Conservation (phyloP, 1,284 basidiomycete genomes). For the Butyriboletus appendiculatus region DNA sequence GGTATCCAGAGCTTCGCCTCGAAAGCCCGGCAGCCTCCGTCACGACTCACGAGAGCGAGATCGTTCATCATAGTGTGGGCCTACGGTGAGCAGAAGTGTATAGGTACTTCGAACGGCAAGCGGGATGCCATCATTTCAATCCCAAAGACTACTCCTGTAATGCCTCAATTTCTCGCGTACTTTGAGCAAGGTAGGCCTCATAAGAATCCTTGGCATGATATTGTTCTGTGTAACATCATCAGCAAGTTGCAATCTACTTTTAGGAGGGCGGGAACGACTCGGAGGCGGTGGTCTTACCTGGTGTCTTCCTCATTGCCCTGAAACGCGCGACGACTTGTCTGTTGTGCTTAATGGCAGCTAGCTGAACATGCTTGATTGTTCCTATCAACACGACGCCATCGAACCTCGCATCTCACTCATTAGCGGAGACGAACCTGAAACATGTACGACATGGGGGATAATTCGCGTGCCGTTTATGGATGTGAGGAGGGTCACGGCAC, state of each 20-base stretch:
- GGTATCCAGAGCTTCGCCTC: not conserved
- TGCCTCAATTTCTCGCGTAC: constrained; percentile 58
- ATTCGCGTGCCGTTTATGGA: constrained; percentile 55
- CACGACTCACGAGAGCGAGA: too few relatives aligned
- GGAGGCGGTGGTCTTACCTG: constrained; percentile 40
- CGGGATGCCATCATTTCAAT: not conserved
- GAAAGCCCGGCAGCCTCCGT: not conserved
- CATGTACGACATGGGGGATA: constrained; percentile 71
- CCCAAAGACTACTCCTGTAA: constrained; percentile 52
- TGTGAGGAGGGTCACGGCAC: constrained; percentile 63
- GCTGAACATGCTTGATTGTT: constrained; percentile 77
- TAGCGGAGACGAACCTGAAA: constrained; percentile 56
- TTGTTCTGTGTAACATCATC: constrained; percentile 36
- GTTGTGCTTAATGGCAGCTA: constrained; percentile 73
- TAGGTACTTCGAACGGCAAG: not conserved
- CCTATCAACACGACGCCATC: constrained; percentile 44
- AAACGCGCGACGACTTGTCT: constrained; percentile 65
- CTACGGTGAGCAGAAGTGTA: not conserved
- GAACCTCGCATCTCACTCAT: too few relatives aligned
- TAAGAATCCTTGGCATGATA: constrained; percentile 55
- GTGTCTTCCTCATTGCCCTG: constrained; percentile 51
- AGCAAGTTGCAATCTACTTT: not conserved
- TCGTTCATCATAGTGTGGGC: not conserved
- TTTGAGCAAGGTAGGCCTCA: constrained; percentile 55
- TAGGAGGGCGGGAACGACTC: not conserved